Evolutionary conservation across 2,329 filamentous ascomycete genomes (phyloP).

Genomic region (Neodidymelliopsis sp.): DNA sequence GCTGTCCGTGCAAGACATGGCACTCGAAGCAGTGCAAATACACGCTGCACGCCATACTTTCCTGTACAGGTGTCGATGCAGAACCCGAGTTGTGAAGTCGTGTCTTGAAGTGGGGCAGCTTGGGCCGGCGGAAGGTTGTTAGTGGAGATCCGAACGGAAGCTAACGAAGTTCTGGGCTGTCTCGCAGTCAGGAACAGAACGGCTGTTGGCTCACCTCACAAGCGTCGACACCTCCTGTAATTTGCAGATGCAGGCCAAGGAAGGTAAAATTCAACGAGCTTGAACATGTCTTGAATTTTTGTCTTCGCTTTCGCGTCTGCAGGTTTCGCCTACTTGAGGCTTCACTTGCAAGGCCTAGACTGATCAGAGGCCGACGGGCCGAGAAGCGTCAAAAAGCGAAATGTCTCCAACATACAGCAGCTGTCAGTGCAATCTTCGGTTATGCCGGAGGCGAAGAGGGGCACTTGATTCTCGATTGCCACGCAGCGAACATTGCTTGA

Average conservation of each 20-base stretch:
- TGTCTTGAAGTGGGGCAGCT: slow-evolving; percentile 10
- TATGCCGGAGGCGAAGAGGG: slow-evolving; percentile 11
- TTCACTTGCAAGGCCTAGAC: slow-evolving; percentile 9
- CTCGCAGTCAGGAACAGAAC: slow-evolving; percentile 8
- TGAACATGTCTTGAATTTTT: slow-evolving; percentile 2
- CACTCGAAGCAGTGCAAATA: slow-evolving; percentile 13
- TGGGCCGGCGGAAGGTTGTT: slow-evolving; percentile 11
- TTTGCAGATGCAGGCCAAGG: slow-evolving; percentile 18
- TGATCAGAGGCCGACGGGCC: slow-evolving; percentile 5
- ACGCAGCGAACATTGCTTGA: slow-evolving; percentile 13
- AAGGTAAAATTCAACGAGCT: slow-evolving; percentile 11
- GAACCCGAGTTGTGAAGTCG: slow-evolving; percentile 13
- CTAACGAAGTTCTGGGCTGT: not conserved
- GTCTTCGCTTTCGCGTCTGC: slow-evolving; percentile 12
- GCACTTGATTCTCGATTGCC: slow-evolving; percentile 4
- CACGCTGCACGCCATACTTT: slow-evolving; percentile 5
- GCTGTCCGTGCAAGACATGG: slow-evolving; percentile 12
- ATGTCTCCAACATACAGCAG: slow-evolving; percentile 11
- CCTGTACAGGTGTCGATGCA: slow-evolving; percentile 10
- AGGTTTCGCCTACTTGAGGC: slow-evolving; percentile 11
- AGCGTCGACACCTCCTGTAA: slow-evolving; percentile 22
- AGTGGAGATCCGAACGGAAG: slow-evolving; percentile 17
- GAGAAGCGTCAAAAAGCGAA: slow-evolving; percentile 9
- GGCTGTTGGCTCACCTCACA: slow-evolving; percentile 17
- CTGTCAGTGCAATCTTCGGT: slow-evolving; percentile 3